phyloP scores from a whole-genome alignment of 2,329 filamentous ascomycete genomes.

The Nemania sp. region DNA sequence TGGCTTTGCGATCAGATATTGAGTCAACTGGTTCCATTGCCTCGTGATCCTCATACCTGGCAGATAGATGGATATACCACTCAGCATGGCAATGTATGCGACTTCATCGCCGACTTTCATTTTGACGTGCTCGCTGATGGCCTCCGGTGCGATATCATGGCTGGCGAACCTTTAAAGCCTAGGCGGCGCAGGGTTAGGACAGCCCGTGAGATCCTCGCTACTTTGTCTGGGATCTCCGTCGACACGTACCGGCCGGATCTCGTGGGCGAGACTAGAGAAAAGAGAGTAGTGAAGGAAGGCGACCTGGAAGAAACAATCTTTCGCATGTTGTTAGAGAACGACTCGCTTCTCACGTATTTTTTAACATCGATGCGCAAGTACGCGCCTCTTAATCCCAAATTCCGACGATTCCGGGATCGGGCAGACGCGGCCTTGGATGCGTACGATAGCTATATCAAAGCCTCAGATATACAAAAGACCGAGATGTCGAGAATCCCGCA shows the following conservation, averaged over 20 bases:
- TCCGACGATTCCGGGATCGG: conserved; percentile 54
- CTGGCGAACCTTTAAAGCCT: conserved; percentile 37
- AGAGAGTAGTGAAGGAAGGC: conserved; percentile 47
- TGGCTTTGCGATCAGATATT: conserved; percentile 60
- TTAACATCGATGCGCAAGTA: conserved; percentile 50
- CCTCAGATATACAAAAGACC: conserved; percentile 14
- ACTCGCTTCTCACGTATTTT: conserved; percentile 60
- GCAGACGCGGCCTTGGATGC: conserved; percentile 52
- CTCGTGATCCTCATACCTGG: conserved; percentile 49
- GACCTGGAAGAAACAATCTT: conserved; percentile 58
- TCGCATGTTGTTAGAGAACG: conserved; percentile 58
- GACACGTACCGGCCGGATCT: conserved; percentile 53
- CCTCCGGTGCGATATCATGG: conserved; percentile 54
- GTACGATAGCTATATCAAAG: conserved; percentile 44
- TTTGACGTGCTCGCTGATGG: conserved; percentile 57
- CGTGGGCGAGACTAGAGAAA: conserved; percentile 42
- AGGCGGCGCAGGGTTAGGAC: conserved; percentile 51
- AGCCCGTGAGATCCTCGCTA: conserved; percentile 56
- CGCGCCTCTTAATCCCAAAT: conserved; percentile 52
- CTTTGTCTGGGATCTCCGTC: conserved; percentile 45
- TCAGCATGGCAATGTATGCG: conserved; percentile 55
- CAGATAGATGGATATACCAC: conserved; percentile 48
- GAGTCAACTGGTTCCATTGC: conserved; percentile 51
- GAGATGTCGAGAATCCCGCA: conserved; percentile 45
- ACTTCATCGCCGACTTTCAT: conserved; percentile 54